Base-by-base conservation (phyloP, 2,329 filamentous ascomycete genomes). In the Neocucurbitaria cava region DNA sequence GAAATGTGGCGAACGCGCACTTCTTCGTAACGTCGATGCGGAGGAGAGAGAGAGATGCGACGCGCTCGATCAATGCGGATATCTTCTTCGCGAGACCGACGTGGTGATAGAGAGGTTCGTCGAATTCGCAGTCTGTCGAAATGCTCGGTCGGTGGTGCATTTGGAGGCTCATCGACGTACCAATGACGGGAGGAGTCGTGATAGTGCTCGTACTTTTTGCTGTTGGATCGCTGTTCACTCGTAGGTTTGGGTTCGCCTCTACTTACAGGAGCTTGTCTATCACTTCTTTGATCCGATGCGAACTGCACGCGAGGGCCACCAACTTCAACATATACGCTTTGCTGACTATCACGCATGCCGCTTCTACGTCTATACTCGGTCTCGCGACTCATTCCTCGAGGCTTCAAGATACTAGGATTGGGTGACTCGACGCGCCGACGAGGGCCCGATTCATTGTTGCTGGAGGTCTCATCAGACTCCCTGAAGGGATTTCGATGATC, bases 231-330 rank as follows among this genome's bases (percentile, higher is more conserved):
- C n/a, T 26, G 43, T n/a, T 62, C 57, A 10, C 61, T 47, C 17
- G 18, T 20, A 18, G 52, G 38, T n/a, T 52, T 46, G 31, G 52
- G 17, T 18, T 52, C 31, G 11, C 42, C 41, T 44, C 33, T 33
- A 15, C 28, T 18, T 9, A 60, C 54, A 5, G 40, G 17, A 3
- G n/a, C 39, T 18, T 20, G 40, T 35, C 38, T 42, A 1, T 51
- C 50, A 21, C 53, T 45, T 35, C 38, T 45, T 31, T 50, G 38
- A 18, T 65, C 56, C n/a, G 59, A 24, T 24, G 50, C 59, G 40
- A 74, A 75, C 17, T 68, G 70, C 15, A 75, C 73, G 38, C 62
- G 62, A 17, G 65, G 63, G 1, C 64, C 65, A 20, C 65, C 71
- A 2, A 71, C 49, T 54, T 74, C 69, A n/a, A 70, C 71, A 15